Evolutionary conservation across 768 basidiomycete species (phyloP).

Genomic region (Amylocystis lapponica): DNA sequence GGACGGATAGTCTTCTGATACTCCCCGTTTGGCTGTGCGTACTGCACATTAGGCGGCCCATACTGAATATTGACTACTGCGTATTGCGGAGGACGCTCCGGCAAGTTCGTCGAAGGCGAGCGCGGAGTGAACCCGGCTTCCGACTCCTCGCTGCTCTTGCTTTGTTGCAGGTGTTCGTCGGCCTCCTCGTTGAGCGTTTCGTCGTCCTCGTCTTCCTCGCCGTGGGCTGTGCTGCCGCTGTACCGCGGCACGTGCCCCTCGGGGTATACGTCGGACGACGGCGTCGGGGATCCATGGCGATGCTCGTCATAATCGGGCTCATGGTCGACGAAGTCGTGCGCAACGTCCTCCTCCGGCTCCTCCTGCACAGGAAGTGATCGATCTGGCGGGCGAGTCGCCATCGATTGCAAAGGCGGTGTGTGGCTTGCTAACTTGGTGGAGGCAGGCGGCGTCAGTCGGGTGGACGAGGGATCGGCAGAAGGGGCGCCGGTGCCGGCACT

Average conservation of each 20-base stretch:
- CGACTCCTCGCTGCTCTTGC: conserved; percentile 22
- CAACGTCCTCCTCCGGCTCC: conserved; percentile 63
- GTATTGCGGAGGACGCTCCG: conserved; percentile 36
- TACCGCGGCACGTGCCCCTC: conserved; percentile 35
- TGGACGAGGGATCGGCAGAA: conserved; percentile 10
- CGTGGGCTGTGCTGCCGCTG: conserved; percentile 32
- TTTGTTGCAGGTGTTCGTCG: conserved; percentile 27
- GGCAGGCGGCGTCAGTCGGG: conserved; percentile 29
- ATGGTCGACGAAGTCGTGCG: conserved; percentile 17
- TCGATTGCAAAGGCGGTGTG: conserved; percentile 49
- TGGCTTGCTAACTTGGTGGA: conserved; percentile 36
- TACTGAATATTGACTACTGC: conserved; percentile 25
- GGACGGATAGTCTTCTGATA: conserved; percentile 34
- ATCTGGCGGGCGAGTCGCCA: conserved; percentile 54
- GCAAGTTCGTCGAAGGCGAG: conserved; percentile 57
- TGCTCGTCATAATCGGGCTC: conserved; percentile 28
- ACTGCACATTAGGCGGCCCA: conserved; percentile 13
- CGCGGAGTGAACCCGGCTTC: conserved; percentile 50
- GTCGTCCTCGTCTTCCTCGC: conserved; percentile 39
- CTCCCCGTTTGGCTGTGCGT: conserved; percentile 19
- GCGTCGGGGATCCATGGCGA: conserved; percentile 40
- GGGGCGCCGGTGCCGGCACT: conserved; percentile 7
- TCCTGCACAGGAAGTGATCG: conserved; percentile 74
- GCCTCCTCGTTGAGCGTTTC: conserved; percentile 47
- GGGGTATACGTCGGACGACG: conserved; percentile 50